phyloP scores from a whole-genome alignment of 2,329 filamentous ascomycete species.

The Aspergillus sp. region DNA sequence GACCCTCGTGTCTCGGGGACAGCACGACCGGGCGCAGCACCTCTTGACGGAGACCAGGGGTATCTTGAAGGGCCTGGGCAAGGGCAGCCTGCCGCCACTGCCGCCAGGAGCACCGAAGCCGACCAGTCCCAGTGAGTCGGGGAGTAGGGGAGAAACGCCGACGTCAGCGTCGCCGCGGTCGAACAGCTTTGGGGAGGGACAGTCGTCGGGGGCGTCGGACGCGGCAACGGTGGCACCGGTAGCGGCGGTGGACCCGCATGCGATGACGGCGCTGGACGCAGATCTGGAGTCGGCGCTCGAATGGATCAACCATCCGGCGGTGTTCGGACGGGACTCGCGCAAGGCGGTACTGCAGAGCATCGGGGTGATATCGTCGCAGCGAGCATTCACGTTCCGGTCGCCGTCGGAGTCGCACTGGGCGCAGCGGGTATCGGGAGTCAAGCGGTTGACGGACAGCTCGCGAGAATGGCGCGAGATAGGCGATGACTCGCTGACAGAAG shows the following conservation, averaged over 20 bases:
- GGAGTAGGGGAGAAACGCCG: slow-evolving; percentile 30
- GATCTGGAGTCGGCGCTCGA: slow-evolving; percentile 86
- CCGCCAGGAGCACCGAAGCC: slow-evolving; percentile 44
- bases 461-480: slow-evolving; percentile 86
- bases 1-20: slow-evolving; percentile 79
- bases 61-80: slow-evolving; percentile 90
- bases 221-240: slow-evolving; percentile 44
- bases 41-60: slow-evolving; percentile 86
- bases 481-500: slow-evolving; percentile 58
- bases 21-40: slow-evolving; percentile 89
- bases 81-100: slow-evolving; percentile 84
- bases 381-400: slow-evolving; percentile 87
- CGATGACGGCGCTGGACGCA: slow-evolving; percentile 77
- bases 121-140: slow-evolving; percentile 36
- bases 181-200: slow-evolving; percentile 23
- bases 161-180: slow-evolving; percentile 30
- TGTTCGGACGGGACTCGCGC: slow-evolving; percentile 85
- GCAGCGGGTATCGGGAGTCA: slow-evolving; percentile 68
- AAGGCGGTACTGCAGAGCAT: slow-evolving; percentile 96
- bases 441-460: slow-evolving; percentile 69
- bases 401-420: slow-evolving; percentile 87
- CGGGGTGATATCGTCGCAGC: slow-evolving; percentile 88
- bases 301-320: slow-evolving; percentile 95
- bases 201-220: slow-evolving; percentile 26
- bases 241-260: slow-evolving; percentile 71